phyloP scores from a whole-genome alignment of 176 grass and related monocot genomes.

The Typha latifolia region DNA sequence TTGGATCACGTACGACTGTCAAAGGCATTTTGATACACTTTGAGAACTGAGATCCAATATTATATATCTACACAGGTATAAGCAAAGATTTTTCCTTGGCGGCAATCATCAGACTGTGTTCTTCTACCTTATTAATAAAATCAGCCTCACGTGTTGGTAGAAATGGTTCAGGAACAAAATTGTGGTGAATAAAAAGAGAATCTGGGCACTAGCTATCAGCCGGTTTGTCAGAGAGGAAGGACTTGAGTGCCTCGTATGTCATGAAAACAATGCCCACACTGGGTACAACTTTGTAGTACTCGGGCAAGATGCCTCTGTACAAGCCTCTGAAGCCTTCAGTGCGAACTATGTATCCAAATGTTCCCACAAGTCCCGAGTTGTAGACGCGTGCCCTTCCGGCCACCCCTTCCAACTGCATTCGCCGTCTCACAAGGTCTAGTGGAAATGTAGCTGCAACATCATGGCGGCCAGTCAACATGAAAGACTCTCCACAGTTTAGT shows the following conservation, averaged over 20 bases:
- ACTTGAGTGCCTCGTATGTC: constrained; percentile 78
- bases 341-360: constrained; percentile 59
- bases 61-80: no score
- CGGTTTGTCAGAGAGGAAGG: constrained; percentile 33
- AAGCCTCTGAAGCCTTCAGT: constrained; percentile 63
- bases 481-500: no score
- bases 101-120: no score
- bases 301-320: constrained; percentile 93
- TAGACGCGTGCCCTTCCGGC: constrained; percentile 72
- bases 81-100: no score
- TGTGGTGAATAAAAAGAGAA: no score
- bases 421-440: constrained; percentile 73
- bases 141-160: no score
- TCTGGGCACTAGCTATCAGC: constrained; percentile 29
- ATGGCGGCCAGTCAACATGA: no score
- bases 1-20: no score
- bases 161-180: no score
- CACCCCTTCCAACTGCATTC: constrained; percentile 85
- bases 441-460: constrained; percentile 72
- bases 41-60: no score
- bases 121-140: no score
- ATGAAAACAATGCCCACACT: constrained; percentile 90
- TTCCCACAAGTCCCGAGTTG: constrained; percentile 57
- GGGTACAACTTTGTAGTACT: constrained; percentile 92
- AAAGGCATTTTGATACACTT: no score